Percentiles rank a stretch among this genome's conserved stretches.
These are phyloP conservation scores for Chrysosporium keratinophilum DNA, from an alignment of 2,329 filamentous ascomycete species.

Conservation along the genomic window DNA sequence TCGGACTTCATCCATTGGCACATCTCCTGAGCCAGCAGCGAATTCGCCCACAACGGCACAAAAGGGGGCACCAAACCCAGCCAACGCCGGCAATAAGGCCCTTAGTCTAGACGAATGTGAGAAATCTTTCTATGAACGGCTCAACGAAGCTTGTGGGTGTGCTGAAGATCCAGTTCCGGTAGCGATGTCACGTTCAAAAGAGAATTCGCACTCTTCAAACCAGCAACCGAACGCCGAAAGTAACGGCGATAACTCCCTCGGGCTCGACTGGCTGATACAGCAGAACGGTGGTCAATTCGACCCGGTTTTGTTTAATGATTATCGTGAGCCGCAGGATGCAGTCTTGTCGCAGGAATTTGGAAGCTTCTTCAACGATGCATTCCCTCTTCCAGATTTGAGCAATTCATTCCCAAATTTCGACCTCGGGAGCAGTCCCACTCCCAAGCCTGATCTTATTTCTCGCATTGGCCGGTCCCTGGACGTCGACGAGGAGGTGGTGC, in stretches of 20 bases:
- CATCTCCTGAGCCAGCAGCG: slow-evolving; percentile 39
- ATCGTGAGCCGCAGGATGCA: slow-evolving; percentile 80
- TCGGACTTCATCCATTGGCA: slow-evolving; percentile 40
- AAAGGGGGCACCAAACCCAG: slow-evolving; percentile 3
- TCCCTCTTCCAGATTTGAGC: slow-evolving; percentile 64
- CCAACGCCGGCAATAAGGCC: not conserved
- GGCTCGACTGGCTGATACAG: slow-evolving; percentile 59
- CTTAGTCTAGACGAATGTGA: slow-evolving; percentile 24
- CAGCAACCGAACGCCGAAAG: slow-evolving; percentile 2
- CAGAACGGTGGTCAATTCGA: slow-evolving; percentile 83
- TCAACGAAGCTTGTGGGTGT: slow-evolving; percentile 38
- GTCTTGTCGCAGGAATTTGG: slow-evolving; percentile 64
- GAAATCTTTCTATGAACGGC: slow-evolving; percentile 36
- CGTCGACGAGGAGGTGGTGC: slow-evolving; percentile 58
- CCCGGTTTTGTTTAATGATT: slow-evolving; percentile 81
- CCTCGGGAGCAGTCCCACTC: slow-evolving; percentile 23
- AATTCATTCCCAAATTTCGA: slow-evolving; percentile 63
- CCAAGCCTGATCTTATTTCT: slow-evolving; percentile 61
- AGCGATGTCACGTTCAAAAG: slow-evolving; percentile 22
- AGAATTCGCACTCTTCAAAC: not conserved
- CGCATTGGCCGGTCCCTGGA: slow-evolving; percentile 63
- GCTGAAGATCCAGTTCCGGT: slow-evolving; percentile 37
- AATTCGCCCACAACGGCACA: slow-evolving; percentile 32
- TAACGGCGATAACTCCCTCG: slow-evolving; percentile 17
- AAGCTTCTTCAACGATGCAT: slow-evolving; percentile 63